Evolutionary conservation across 2,329 filamentous ascomycete genomes (phyloP), one percentile per base, ranked within the genome.

Genomic region (Rutstroemia sp.): DNA sequence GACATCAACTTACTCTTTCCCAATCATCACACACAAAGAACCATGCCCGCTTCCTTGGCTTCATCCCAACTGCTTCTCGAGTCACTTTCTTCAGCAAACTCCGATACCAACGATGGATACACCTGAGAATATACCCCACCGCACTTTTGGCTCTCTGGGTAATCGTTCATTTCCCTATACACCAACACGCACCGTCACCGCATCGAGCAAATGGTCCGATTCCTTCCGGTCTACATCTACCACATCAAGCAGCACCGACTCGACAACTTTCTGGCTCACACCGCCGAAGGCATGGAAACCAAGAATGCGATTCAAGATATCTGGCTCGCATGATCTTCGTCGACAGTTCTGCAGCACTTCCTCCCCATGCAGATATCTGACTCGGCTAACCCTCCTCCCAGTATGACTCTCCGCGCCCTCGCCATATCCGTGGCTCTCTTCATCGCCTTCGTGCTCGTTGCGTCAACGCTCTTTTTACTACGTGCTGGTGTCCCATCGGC

Each of bases 231-330:
- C 48, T 12, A 8, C n/a, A 16, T 51, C 48, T 25, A 16, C 17
- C 12, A 9, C 34, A 16, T 19, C 30, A 23, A 51, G 56, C 25
- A 63, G 61, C 19, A 60, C 56, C 17, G 60, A 60, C 38, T 65
- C 61, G 6, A 58, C 56, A 2, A 44, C 54, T 3, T 65, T 65
- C 53, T 65, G 63, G 63, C 51, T 45, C 27, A 65, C 64, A 14
- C 61, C 63, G 17, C 59, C 63, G 8, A 67, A 61, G 34, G 52
- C 47, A 48, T 61, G 55, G 57, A 58, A 44, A 30, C 14, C 49
- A 4, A 56, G 48, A 1, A 37, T 57, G 16, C 38, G 37, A 14
- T 39, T 48, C 4, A 34, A 56, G 16, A 37, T 51, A 16, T 54
- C 58, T 10, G 47, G 52, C n/a, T 57, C 38, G 12, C 19, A 39